phyloP scores from a whole-genome alignment of 257 asterid genomes.

The Ilex aquifolium region DNA sequence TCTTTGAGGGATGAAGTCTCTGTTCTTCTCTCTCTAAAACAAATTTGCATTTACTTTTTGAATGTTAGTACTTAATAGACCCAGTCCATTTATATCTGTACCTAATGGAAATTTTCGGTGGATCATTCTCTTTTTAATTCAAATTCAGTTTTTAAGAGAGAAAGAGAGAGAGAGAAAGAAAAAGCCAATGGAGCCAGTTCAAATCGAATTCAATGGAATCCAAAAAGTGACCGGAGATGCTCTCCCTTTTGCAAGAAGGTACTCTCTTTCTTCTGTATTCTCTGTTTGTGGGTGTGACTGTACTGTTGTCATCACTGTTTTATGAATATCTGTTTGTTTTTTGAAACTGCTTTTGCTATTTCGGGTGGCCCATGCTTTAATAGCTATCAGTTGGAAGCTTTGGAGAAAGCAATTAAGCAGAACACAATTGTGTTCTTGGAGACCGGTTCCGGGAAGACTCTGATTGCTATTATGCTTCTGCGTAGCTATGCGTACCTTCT shows the following conservation, averaged over 20 bases:
- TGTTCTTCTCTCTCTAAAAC: too few relatives aligned
- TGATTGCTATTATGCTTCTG: slow-evolving; percentile 78
- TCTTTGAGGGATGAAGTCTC: too few relatives aligned
- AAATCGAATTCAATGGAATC: slow-evolving; percentile 22
- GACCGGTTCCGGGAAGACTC: slow-evolving; percentile 80
- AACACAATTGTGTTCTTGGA: slow-evolving; percentile 76
- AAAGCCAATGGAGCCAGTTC: slow-evolving; percentile 15
- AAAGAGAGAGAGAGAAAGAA: slow-evolving; percentile 2
- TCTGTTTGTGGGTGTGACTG: neutral
- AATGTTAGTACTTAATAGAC: too few relatives aligned
- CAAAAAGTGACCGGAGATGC: slow-evolving; percentile 27
- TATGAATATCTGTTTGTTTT: neutral
- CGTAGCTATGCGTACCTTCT: slow-evolving; percentile 51
- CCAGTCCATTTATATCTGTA: too few relatives aligned
- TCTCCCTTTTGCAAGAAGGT: slow-evolving; percentile 54
- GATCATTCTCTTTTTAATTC: neutral
- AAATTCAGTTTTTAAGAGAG: slow-evolving; percentile 8
- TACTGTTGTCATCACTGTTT: neutral
- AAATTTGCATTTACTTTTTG: too few relatives aligned
- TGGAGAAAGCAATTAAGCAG: slow-evolving; percentile 53
- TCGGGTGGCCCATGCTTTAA: slow-evolving; percentile 1
- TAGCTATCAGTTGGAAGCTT: slow-evolving; percentile 83
- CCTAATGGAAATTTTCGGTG: too few relatives aligned
- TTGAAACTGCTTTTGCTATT: neutral
- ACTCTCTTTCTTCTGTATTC: neutral